phyloP scores from a whole-genome alignment of 139 green algal genomes.

The Auxenochlorella pyrenoidosa region DNA sequence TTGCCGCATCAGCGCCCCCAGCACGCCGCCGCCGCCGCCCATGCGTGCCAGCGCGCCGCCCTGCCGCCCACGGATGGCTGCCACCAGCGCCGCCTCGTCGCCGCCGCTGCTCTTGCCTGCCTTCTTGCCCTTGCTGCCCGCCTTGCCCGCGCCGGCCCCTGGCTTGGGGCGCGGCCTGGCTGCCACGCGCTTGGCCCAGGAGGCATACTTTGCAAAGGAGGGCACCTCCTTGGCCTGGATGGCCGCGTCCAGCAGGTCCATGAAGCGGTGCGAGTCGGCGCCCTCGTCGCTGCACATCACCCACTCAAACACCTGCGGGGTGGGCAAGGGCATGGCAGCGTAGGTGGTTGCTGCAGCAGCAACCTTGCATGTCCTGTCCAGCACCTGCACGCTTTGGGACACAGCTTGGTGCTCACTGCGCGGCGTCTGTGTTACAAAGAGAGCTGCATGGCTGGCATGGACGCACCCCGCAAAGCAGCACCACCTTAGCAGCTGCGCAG shows the following conservation, averaged over 20 bases:
- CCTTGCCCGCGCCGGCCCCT: neutral
- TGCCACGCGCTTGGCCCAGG: constrained; percentile 61
- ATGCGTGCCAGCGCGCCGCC: neutral
- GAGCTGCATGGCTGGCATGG: too few relatives aligned
- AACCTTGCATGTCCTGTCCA: too few relatives aligned
- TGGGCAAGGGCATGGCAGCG: too few relatives aligned
- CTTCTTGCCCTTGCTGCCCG: constrained; percentile 1
- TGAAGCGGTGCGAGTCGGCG: constrained; percentile 86
- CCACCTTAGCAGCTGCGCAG: too few relatives aligned
- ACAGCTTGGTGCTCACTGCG: too few relatives aligned
- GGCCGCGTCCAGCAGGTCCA: constrained; percentile 73
- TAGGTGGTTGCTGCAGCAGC: too few relatives aligned
- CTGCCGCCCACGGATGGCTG: constrained; percentile 39
- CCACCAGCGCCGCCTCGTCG: constrained; percentile 33
- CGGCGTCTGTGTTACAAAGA: too few relatives aligned
- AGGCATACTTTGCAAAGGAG: constrained; percentile 51
- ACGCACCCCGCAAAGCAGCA: neutral
- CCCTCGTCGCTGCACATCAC: constrained; percentile 83
- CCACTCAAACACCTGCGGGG: constrained; percentile 78
- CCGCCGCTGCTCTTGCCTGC: neutral
- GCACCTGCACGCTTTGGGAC: too few relatives aligned
- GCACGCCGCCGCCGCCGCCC: constrained; percentile 5
- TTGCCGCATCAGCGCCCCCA: constrained; percentile 48
- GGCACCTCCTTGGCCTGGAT: constrained; percentile 60
- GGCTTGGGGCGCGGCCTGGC: constrained; percentile 37